Evolutionary conservation across 2,329 filamentous ascomycete species (phyloP), one percentile per base, ranked within the genome.

Genomic region (Pseudopyrenochaeta lycopersici): DNA sequence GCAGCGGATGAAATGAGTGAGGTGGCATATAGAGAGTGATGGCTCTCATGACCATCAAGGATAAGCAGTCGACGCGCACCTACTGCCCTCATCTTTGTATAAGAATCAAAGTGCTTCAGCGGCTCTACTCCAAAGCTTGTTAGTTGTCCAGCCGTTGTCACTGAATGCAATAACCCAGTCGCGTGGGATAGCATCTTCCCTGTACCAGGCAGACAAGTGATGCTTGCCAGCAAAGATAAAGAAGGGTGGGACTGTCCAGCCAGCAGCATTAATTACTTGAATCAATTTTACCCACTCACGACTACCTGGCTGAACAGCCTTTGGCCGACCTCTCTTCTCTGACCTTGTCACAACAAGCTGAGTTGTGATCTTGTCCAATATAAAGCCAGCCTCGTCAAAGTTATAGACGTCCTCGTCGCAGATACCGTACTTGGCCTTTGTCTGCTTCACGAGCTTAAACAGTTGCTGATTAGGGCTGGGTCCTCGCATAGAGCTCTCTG

Each of bases 81-180:
- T 5, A 27, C 23, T 5, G 23, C 4, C 46, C n/a, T n/a, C n/a
- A n/a, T n/a, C n/a, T 56, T 66, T 54, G 61, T 74, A 58, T 73
- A 57, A 46, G 61, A 55, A 52, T 75, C 60, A 61, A 78, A 77
- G 63, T 77, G 58, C 64, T 74, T 30, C 30, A 77, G 57, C 76
- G 56, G 78, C 18, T 56, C 42, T 39, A 78, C 27, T 67, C 66
- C 40, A 72, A 67, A 50, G n/a, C n/a, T 74, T 50, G 62, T 77
- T 71, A 43, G 54, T 72, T 6, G 67, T 77, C 70, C 48, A 78
- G 48, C 73, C 59, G 38, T 76, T 78, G 27, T 52, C 54, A 46
- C 58, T 72, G 12, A 69, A 50, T 49, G 56, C 48, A 35, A 76
- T 71, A 30, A 54, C 51, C 68, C 45, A 76, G 42, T 75, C 36